Percentiles rank a stretch among this genome's conserved stretches.
phyloP scores from a whole-genome alignment of 139 green algal genomes.

The Edaphochlamys debaryana region DNA sequence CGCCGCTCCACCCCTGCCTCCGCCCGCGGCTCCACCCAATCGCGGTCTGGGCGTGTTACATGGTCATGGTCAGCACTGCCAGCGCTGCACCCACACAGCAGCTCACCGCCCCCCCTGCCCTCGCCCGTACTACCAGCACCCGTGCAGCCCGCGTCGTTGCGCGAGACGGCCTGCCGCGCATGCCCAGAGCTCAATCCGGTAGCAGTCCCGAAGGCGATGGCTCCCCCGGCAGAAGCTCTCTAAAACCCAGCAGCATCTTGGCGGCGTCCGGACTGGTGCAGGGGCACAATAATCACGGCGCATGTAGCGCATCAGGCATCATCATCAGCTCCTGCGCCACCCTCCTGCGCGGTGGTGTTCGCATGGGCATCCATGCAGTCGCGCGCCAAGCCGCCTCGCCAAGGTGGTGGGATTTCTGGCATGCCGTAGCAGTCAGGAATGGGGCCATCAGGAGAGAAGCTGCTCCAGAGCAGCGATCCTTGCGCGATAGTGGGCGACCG shows the following conservation, averaged over 20 bases:
- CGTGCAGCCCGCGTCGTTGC: background rate
- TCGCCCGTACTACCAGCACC: slow-evolving; percentile 22
- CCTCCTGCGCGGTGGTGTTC: slow-evolving; percentile 21
- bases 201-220: slow-evolving; percentile 28
- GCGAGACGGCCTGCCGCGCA: slow-evolving; percentile 21
- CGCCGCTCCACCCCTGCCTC: no score
- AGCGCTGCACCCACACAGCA: slow-evolving; percentile 3
- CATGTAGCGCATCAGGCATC: slow-evolving; percentile 28
- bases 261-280: slow-evolving; percentile 4
- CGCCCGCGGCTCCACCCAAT: no score
- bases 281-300: slow-evolving; percentile 21
- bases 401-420: background rate
- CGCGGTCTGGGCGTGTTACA: no score
- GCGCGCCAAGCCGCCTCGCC: slow-evolving; percentile 27
- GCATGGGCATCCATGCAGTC: slow-evolving; percentile 22
- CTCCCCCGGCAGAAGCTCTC: slow-evolving; percentile 5
- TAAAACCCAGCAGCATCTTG: slow-evolving; percentile 11
- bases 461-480: no score
- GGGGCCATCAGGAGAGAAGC: no score
- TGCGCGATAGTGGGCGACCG: no score
- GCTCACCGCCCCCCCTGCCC: slow-evolving; percentile 6
- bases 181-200: slow-evolving; percentile 28
- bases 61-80: slow-evolving; percentile 22
- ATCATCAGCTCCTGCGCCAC: no score
- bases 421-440: no score